These are phyloP conservation scores for Xylaria acuta DNA, from an alignment of 495 filamentous ascomycete species.

Conservation along the genomic window DNA sequence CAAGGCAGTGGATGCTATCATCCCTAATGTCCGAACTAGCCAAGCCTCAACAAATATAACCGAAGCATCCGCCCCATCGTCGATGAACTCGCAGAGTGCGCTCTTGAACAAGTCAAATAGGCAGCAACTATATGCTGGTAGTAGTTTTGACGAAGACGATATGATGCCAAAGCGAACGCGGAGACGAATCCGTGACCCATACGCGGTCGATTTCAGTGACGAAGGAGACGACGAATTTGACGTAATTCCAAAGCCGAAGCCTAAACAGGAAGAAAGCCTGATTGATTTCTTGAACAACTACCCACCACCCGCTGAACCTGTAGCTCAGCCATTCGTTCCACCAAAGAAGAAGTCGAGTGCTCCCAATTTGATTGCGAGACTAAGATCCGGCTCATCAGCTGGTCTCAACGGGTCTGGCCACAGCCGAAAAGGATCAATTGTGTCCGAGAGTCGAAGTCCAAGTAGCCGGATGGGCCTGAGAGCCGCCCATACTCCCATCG, in stretches of 20 bases:
- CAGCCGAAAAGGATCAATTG: slow-evolving; percentile 38
- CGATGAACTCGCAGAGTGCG: slow-evolving; percentile 59
- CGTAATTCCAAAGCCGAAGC: slow-evolving; percentile 41
- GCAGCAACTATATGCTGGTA: slow-evolving; percentile 30
- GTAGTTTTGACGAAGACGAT: slow-evolving; percentile 52
- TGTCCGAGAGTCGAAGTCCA: slow-evolving; percentile 39
- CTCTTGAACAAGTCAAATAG: slow-evolving; percentile 47
- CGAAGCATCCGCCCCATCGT: slow-evolving; percentile 50
- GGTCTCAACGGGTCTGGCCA: slow-evolving; percentile 38
- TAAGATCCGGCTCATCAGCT: slow-evolving; percentile 54
- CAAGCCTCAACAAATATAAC: slow-evolving; percentile 53
- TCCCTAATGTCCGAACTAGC: slow-evolving; percentile 51
- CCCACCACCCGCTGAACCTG: slow-evolving; percentile 70
- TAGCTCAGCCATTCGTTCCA: slow-evolving; percentile 48
- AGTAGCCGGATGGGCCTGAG: slow-evolving; percentile 43
- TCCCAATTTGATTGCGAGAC: slow-evolving; percentile 67
- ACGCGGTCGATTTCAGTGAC: slow-evolving; percentile 86
- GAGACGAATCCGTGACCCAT: slow-evolving; percentile 83
- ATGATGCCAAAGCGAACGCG: slow-evolving; percentile 70
- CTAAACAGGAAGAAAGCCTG: slow-evolving; percentile 71
- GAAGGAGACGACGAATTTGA: slow-evolving; percentile 67
- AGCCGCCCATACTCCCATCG: slow-evolving; percentile 54
- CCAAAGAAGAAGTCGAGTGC: slow-evolving; percentile 67
- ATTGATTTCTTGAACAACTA: slow-evolving; percentile 87
- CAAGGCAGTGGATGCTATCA: slow-evolving; percentile 55